Evolutionary conservation across 306 rosid species (phyloP), one percentile per base, ranked within the genome.

Genomic region (Luffa acutangula): DNA sequence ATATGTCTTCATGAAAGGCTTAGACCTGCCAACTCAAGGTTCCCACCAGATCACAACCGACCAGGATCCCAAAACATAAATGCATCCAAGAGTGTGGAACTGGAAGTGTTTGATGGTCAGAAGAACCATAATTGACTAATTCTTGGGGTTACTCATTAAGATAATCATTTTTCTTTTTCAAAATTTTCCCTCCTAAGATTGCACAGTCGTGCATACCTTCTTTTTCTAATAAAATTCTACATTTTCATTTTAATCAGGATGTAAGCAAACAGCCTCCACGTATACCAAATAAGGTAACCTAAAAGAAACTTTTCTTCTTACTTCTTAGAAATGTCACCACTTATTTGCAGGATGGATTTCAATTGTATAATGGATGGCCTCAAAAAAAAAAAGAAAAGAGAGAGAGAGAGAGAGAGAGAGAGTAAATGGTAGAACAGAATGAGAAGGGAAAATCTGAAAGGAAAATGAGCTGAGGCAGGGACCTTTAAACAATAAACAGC

Each of bases 401-500:
- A 25, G 1, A 25, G 1, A 25, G 31, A 25, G 31, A 25, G 31
- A 25, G 31, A 25, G 31, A 0, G 31, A 0, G 31, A 6, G 37
- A 15, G 72, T 39, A 65, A 75, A 86, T 31, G 67, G 67, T 9
- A 65, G 53, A 17, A 81, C 20, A 63, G 58, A 70, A 42, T 70
- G 74, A 77, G 75, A 87, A 49, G 76, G 85, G 73, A 45, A 45
- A 73, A 18, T 74, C 14, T 84, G 56, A 85, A 46, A 60, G 80
- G 79, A 65, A 52, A 82, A 78, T 79, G 60, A 82, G 81, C 66
- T 63, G 46, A 84, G 63, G 52, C 18, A 64, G n/a, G 25, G 80
- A 95, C 98, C 96, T 95, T 95, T 80, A 95, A 90, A 82, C 98
- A 95, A 87, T 95, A 95, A 70, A 92, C 98, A 57, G 98, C 98